Percentiles rank a stretch among this genome's conserved stretches.
Evolutionary conservation across 371 early-diverging fungal species (phyloP).

Genomic region (Umbelopsis sp.): DNA sequence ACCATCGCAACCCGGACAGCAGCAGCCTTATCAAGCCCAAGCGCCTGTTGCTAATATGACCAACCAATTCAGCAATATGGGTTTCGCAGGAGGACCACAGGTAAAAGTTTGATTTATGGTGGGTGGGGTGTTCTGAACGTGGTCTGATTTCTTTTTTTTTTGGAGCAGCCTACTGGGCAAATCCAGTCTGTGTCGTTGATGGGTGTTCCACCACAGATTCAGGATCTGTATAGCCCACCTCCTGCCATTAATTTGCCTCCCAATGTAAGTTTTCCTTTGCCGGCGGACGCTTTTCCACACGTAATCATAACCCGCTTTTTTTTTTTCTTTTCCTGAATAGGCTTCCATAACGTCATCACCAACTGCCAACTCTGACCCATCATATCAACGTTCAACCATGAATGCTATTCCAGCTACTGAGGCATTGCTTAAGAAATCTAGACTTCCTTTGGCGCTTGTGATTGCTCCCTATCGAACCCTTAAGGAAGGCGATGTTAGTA

Average conservation of each 20-base stretch:
- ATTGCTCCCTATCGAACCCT: constrained; percentile 82
- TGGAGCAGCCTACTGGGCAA: constrained; percentile 23
- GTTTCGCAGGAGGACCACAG: constrained; percentile 24
- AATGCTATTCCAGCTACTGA: constrained; percentile 88
- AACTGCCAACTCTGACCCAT: constrained; percentile 69
- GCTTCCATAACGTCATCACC: constrained; percentile 75
- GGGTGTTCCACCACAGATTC: constrained; percentile 61
- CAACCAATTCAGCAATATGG: constrained; percentile 52
- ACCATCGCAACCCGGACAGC: constrained; percentile 28
- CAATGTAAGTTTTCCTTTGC: constrained; percentile 37
- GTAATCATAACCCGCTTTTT: background rate
- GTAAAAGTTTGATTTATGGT: background rate
- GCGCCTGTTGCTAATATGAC: constrained; percentile 39
- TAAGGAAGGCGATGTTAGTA: constrained; percentile 52
- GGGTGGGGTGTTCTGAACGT: background rate
- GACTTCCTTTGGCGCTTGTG: constrained; percentile 86
- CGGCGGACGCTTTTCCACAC: background rate
- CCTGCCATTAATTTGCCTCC: constrained; percentile 64
- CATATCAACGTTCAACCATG: constrained; percentile 87
- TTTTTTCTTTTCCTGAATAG: constrained; percentile 31
- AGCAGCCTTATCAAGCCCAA: constrained; percentile 28
- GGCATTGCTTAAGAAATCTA: constrained; percentile 79
- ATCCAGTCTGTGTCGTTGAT: constrained; percentile 51
- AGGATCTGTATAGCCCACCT: constrained; percentile 55
- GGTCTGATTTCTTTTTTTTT: constrained; percentile 2